Base-by-base conservation (phyloP, 306 rosid species). In the Vigna radiata region DNA sequence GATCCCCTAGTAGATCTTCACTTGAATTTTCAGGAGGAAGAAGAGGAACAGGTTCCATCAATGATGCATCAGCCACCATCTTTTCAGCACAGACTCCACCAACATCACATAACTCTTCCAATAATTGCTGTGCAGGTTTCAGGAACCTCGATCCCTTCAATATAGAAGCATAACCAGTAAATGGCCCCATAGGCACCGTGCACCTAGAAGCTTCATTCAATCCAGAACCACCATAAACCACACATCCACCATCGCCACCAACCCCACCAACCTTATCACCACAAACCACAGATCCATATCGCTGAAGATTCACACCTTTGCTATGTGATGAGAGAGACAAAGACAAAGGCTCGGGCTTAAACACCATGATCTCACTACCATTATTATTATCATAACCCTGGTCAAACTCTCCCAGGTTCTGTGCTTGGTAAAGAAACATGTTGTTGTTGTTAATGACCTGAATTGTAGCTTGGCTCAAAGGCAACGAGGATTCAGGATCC, bases 81-180 rank as follows among this genome's bases (percentile, higher is more conserved):
- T 82, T 87, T 2, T 83, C 91, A 8, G 49, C 47, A 73, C 68
- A 76, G 75, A 87, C 71, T 27, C 85, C 89, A n/a, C 88, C 89
- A 72, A 86, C 84, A 65, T 84, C 86, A 37, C 96, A 91, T 1
- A 91, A 47, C 78, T 93, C 97, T 58, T 90, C 90, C 21, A 93
- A 78, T 78, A 93, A 73, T 43, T 87, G 87, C 70, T 88, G 92
- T 1, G 98, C 94, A 0, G 97, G 97, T 75, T 85, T 90, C 68
- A 91, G 79, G 67, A 91, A 93, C 79, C 90, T 90, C 50, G 98
- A 93, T 76, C 88, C 96, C 83, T 91, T 93, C 77, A 91, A 79
- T 62, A 93, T 56, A 17, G 93, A 87, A 52, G 93, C 88, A 73
- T 91, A 93, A 17, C 97, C 96, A 1, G 93, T 87, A 55, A 89